A percentile compares a stretch with the other conserved stretches of the same genome.
Evolutionary conservation across 345 rosid genomes (phyloP).

Genomic region (Euphorbia pulcherrima): DNA sequence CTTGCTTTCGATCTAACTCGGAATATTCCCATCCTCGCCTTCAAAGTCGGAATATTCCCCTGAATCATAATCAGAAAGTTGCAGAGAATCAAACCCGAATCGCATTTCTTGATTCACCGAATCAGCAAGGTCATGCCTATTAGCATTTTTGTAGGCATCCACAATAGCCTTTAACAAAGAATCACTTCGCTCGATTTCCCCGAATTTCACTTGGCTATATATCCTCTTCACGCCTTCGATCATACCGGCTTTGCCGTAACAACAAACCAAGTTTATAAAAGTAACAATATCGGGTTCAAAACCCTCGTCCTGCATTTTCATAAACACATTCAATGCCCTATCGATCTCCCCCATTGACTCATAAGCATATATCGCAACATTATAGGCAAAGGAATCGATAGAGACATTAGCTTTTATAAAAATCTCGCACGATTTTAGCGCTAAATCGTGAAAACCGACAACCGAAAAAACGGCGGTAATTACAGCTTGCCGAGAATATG

Average conservation of each 20-base stretch:
- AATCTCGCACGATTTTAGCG: constrained; percentile 47
- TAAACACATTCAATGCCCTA: constrained; percentile 55
- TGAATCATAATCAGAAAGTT: constrained; percentile 23
- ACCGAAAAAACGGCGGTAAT: constrained; percentile 55
- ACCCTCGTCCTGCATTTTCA: constrained; percentile 82
- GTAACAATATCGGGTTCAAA: constrained; percentile 73
- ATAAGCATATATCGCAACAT: constrained; percentile 60
- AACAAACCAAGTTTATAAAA: constrained; percentile 49
- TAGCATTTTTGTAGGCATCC: constrained; percentile 52
- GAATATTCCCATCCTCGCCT: constrained; percentile 15
- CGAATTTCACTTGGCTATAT: constrained; percentile 48
- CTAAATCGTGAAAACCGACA: constrained; percentile 61
- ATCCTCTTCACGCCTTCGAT: constrained; percentile 77
- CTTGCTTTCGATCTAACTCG: neutral
- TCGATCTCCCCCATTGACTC: constrained; percentile 57
- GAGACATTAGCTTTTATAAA: constrained; percentile 39
- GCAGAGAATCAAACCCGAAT: constrained; percentile 39
- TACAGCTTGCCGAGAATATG: constrained; percentile 57
- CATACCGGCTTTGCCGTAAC: constrained; percentile 85
- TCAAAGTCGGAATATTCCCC: constrained; percentile 18
- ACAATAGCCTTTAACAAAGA: constrained; percentile 59
- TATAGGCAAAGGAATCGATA: constrained; percentile 54
- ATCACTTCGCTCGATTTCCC: constrained; percentile 51
- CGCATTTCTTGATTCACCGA: constrained; percentile 61
- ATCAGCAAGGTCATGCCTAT: constrained; percentile 65